phyloP scores from a whole-genome alignment of 768 basidiomycete species.

The Hygrocybe coccinea region DNA sequence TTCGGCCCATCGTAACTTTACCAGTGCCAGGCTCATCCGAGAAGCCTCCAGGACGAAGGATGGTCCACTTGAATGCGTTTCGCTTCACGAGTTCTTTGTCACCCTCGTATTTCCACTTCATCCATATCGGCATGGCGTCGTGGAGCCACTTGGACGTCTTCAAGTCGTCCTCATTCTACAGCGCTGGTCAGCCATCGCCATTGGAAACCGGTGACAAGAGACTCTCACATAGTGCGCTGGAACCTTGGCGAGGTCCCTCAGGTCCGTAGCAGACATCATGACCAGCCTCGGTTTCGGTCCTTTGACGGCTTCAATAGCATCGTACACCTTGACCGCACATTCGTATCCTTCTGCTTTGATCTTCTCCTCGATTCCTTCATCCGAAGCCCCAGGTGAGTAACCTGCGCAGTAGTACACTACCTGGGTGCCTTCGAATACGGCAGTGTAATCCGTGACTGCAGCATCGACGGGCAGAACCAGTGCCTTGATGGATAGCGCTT shows the following conservation, averaged over 20 bases:
- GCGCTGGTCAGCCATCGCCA: neutral
- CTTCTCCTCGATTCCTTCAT: conserved; percentile 51
- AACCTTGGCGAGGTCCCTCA: conserved; percentile 45
- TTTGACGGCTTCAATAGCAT: conserved; percentile 54
- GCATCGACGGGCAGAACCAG: conserved; percentile 54
- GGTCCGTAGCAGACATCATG: conserved; percentile 55
- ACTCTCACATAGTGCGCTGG: conserved; percentile 48
- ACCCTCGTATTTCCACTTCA: conserved; percentile 48
- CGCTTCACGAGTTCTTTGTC: conserved; percentile 46
- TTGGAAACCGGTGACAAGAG: neutral
- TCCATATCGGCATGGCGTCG: conserved; percentile 41
- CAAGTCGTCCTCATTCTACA: conserved; percentile 45
- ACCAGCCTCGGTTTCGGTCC: conserved; percentile 50
- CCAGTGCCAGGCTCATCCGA: conserved; percentile 47
- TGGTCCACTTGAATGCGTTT: conserved; percentile 58
- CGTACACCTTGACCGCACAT: conserved; percentile 65
- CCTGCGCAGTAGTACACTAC: conserved; percentile 48
- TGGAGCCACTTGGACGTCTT: conserved; percentile 38
- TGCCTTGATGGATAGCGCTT: conserved; percentile 39
- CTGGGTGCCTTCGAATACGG: conserved; percentile 40
- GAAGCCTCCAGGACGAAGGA: conserved; percentile 62
- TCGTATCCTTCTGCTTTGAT: conserved; percentile 52
- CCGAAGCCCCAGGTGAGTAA: conserved; percentile 55
- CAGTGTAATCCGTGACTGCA: conserved; percentile 40
- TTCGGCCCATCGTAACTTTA: conserved; percentile 48